These are phyloP conservation scores for Pyricularia sp. DNA, from an alignment of 2,329 filamentous ascomycete genomes.

Conservation along the genomic window DNA sequence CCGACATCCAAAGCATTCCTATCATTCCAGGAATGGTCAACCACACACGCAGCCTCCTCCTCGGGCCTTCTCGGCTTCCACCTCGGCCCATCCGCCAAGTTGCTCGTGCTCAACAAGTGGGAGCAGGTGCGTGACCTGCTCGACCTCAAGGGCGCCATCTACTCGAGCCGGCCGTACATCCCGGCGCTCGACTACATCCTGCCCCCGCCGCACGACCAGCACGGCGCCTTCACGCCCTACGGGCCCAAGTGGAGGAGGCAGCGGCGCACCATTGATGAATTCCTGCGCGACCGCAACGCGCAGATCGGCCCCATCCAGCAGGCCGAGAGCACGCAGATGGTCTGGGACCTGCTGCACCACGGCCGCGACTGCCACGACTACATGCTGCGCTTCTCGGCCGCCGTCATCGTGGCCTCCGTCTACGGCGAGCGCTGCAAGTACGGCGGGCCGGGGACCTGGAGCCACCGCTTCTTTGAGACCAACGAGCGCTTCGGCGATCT, in stretches of 20 bases:
- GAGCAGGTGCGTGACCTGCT: conserved; percentile 31
- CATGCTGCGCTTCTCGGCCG: conserved; percentile 13
- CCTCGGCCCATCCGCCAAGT: neutral
- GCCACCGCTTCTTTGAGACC: neutral
- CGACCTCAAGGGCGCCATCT: conserved; percentile 32
- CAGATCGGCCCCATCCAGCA: conserved; percentile 34
- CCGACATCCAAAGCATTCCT: conserved; percentile 20
- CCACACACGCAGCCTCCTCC: conserved; percentile 26
- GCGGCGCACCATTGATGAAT: conserved; percentile 11
- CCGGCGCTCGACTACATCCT: conserved; percentile 6
- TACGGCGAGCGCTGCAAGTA: conserved; percentile 31
- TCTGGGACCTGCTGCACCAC: conserved; percentile 27
- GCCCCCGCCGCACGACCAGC: neutral
- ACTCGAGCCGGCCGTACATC: conserved; percentile 14
- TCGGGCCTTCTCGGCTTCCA: neutral
- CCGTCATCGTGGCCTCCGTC: conserved; percentile 34
- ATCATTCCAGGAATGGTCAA: conserved; percentile 33
- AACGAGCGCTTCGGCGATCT: conserved; percentile 6
- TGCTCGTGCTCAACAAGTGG: conserved; percentile 31
- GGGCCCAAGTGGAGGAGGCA: neutral
- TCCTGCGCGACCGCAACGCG: conserved; percentile 24
- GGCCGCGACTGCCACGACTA: conserved; percentile 13
- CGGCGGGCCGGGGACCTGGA: neutral
- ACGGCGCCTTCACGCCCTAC: neutral
- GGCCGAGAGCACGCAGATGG: conserved; percentile 35